A percentile compares a stretch with the other conserved stretches of the same genome.
Conservation (phyloP, 164 flowering plant species). For the Hamamelis virginiana region DNA sequence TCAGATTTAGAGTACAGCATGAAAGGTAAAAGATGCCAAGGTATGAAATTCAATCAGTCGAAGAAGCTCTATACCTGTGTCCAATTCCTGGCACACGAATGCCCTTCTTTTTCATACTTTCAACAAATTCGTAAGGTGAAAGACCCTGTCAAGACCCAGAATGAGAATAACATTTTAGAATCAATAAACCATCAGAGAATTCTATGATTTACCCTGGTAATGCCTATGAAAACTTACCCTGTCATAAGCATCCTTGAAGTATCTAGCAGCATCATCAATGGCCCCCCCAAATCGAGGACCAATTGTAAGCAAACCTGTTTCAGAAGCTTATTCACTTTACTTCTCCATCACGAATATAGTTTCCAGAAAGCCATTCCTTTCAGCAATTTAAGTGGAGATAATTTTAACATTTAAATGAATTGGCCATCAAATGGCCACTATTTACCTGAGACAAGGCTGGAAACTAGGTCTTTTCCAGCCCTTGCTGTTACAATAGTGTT, state of each 20-base stretch:
- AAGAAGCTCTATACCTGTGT: slow-evolving; percentile 64
- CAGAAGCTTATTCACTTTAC: slow-evolving; percentile 17
- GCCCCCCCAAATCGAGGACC: slow-evolving; percentile 99
- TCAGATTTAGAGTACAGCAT: not conserved
- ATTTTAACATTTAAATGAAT: not conserved
- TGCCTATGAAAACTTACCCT: slow-evolving; percentile 41
- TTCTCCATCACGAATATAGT: not conserved
- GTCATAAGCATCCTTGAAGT: slow-evolving; percentile 95
- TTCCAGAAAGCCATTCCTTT: not conserved
- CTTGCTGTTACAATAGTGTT: slow-evolving; percentile 97
- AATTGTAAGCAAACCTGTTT: slow-evolving; percentile 89
- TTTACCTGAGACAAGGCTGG: slow-evolving; percentile 93
- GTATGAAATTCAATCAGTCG: not conserved
- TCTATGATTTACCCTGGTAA: not conserved
- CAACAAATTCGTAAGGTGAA: slow-evolving; percentile 89
- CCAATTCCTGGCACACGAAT: slow-evolving; percentile 99
- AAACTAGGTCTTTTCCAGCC: slow-evolving; percentile 97
- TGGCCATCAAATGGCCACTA: not conserved
- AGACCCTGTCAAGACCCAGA: slow-evolving; percentile 53
- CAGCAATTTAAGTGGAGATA: slow-evolving; percentile 2
- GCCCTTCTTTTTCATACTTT: slow-evolving; percentile 96
- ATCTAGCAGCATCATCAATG: slow-evolving; percentile 97
- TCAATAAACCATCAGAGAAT: not conserved
- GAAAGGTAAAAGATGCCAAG: too few relatives aligned
- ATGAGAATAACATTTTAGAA: slow-evolving; percentile 3